phyloP scores from a whole-genome alignment of 257 asterid species.

The Asclepias syriaca region DNA sequence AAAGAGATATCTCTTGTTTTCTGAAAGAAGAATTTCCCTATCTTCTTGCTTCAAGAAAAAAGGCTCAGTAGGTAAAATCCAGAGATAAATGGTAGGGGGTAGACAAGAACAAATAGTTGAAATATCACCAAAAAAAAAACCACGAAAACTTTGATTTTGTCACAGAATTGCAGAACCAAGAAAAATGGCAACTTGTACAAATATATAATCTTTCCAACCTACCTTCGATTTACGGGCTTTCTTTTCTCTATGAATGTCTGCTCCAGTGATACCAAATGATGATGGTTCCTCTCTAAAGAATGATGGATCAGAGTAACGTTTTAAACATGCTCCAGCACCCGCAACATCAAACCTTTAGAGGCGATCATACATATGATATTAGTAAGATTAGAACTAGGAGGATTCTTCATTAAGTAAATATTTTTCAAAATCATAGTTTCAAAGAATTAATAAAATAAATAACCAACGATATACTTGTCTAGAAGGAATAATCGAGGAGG shows the following conservation, averaged over 20 bases:
- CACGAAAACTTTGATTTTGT: not conserved
- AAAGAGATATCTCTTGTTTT: not conserved
- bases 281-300: constrained; percentile 57
- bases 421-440: constrained; percentile 4
- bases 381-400: not conserved
- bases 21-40: not conserved
- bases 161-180: not conserved
- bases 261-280: constrained; percentile 29
- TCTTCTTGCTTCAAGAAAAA: not conserved
- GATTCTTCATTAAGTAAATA: constrained; percentile 1
- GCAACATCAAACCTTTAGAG: constrained; percentile 81
- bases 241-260: constrained; percentile 66
- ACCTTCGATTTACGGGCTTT: constrained; percentile 84
- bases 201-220: constrained; percentile 3
- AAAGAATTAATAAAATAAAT: not conserved
- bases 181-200: not conserved
- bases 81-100: not conserved
- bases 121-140: not conserved
- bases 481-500: constrained; percentile 95
- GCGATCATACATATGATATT: constrained; percentile 4
- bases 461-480: constrained; percentile 64
- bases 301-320: constrained; percentile 96
- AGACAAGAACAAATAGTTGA: not conserved
- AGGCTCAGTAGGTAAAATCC: not conserved
- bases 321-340: constrained; percentile 96